A percentile compares a stretch with the other conserved stretches of the same genome.
Conservation (phyloP, 345 rosid species). For the Jatropha curcas region DNA sequence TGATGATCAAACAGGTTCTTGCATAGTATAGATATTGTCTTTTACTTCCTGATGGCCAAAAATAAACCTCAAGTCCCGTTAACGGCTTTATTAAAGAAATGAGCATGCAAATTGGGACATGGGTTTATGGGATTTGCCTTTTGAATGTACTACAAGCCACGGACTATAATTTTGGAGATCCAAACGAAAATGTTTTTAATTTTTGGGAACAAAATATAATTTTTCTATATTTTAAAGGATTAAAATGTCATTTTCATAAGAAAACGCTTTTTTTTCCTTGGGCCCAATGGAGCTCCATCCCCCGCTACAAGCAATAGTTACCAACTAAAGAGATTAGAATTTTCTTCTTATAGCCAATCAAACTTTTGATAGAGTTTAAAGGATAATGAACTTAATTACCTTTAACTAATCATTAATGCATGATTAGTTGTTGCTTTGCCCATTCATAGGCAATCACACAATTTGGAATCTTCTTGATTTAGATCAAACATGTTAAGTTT, state of each 20-base stretch:
- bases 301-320: background rate
- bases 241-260: too few relatives aligned
- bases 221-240: too few relatives aligned
- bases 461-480: conserved; percentile 4
- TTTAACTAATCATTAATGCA: conserved; percentile 2
- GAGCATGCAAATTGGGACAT: conserved; percentile 4
- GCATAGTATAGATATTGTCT: conserved; percentile 5
- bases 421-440: background rate
- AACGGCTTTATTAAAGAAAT: background rate
- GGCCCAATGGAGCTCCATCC: too few relatives aligned
- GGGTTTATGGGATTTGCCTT: background rate
- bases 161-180: too few relatives aligned
- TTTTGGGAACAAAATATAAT: too few relatives aligned
- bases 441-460: background rate
- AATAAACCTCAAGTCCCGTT: background rate
- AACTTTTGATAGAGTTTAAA: background rate
- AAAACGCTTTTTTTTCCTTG: too few relatives aligned
- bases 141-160: background rate
- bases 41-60: background rate
- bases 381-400: background rate
- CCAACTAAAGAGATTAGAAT: background rate
- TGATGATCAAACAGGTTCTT: background rate
- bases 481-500: background rate
- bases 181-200: too few relatives aligned
- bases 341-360: conserved; percentile 5